phyloP scores from a whole-genome alignment of 2,329 filamentous ascomycete species.

The Colletotrichum acutatum region DNA sequence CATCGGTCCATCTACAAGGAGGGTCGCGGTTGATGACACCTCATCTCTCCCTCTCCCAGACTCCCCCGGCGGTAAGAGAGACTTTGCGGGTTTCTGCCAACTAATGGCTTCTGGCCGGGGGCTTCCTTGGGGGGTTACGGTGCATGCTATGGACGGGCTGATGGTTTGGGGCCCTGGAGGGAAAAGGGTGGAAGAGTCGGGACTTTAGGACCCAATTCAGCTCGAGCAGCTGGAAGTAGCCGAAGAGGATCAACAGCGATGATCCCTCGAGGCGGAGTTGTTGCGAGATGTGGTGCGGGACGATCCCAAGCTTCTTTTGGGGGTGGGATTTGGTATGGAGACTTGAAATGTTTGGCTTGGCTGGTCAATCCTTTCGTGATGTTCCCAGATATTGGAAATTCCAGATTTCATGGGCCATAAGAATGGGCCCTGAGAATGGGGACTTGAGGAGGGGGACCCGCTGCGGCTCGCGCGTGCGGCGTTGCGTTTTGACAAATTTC shows the following conservation, averaged over 20 bases:
- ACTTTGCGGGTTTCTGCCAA: background rate
- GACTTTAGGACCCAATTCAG: background rate
- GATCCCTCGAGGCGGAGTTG: slow-evolving; percentile 15
- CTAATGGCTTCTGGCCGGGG: background rate
- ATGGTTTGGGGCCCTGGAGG: background rate
- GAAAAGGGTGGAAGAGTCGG: background rate
- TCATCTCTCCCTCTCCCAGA: background rate
- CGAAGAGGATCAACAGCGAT: slow-evolving; percentile 3
- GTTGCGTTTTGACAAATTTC: background rate
- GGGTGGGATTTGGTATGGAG: background rate
- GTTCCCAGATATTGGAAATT: background rate
- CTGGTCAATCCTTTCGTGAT: background rate
- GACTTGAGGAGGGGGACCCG: background rate
- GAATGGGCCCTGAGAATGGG: background rate
- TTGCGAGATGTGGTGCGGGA: slow-evolving; percentile 7
- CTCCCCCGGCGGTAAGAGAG: background rate
- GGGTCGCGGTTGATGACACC: background rate
- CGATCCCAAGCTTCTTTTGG: slow-evolving; percentile 17
- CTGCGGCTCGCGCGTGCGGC: background rate
- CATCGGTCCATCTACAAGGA: background rate
- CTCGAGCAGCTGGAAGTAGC: background rate
- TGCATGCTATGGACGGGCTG: too few relatives aligned
- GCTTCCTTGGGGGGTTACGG: background rate
- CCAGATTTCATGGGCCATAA: too few relatives aligned
- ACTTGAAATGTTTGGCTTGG: background rate